Evolutionary conservation across 352 stramenopile genomes (phyloP).

Genomic region (Aphanomyces astaci): DNA sequence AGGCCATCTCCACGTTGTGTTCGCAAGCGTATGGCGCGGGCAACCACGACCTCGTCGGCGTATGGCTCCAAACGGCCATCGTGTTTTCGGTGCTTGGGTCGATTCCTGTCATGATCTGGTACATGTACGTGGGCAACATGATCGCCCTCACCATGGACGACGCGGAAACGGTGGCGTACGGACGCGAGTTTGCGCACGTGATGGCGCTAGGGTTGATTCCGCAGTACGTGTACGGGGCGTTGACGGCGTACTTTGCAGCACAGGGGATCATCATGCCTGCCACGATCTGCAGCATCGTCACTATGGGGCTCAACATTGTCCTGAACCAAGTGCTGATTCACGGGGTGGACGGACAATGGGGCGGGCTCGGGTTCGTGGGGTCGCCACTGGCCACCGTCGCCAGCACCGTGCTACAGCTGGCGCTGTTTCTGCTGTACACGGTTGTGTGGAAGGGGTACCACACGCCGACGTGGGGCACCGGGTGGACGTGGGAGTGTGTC

Average conservation of each 20-base stretch:
- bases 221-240: conserved; percentile 7
- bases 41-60: conserved; percentile 1
- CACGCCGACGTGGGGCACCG: background rate
- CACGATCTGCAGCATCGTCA: conserved; percentile 3
- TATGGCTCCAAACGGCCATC: conserved; percentile 19
- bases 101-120: conserved; percentile 17
- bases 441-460: conserved; percentile 13
- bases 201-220: conserved; percentile 1
- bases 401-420: background rate
- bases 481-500: conserved; percentile 15
- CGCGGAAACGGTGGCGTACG: background rate
- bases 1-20: conserved; percentile 24
- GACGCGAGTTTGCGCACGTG: background rate
- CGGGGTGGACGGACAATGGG: background rate
- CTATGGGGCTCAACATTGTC: conserved; percentile 1
- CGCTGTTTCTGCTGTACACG: background rate
- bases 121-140: conserved; percentile 19
- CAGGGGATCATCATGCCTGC: conserved; percentile 2
- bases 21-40: conserved; percentile 9
- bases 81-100: conserved; percentile 2
- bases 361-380: background rate
- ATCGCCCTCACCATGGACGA: conserved; percentile 8
- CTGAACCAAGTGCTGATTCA: conserved; percentile 19
- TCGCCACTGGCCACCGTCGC: background rate
- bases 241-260: conserved; percentile 19